Conservation (phyloP, 2,329 filamentous ascomycete genomes). For the Pleomassaria siparia region DNA sequence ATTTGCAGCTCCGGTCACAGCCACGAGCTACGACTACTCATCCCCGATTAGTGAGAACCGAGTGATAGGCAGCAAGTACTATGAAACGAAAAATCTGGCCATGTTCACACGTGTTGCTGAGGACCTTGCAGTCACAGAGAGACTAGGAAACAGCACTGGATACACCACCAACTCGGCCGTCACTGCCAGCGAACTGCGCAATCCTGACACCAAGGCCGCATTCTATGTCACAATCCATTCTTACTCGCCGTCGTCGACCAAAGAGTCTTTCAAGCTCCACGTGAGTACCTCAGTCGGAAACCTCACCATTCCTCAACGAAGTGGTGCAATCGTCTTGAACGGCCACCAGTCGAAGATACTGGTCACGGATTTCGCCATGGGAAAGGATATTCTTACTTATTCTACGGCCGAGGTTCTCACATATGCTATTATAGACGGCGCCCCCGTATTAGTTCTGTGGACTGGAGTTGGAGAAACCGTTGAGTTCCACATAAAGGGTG, state of each 20-base stretch:
- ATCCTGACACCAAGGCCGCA: conserved; percentile 57
- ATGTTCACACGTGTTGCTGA: conserved; percentile 61
- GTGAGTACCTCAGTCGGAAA: conserved; percentile 59
- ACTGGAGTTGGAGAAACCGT: conserved; percentile 43
- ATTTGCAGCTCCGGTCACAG: conserved; percentile 59
- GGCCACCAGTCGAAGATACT: conserved; percentile 65
- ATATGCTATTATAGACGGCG: conserved; percentile 39
- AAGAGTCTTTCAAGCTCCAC: conserved; percentile 57
- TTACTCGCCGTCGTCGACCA: conserved; percentile 54
- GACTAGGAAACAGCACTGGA: conserved; percentile 50
- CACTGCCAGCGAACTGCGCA: conserved; percentile 58
- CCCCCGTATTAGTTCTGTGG: conserved; percentile 44
- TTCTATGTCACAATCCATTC: conserved; percentile 63
- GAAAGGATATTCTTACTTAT: conserved; percentile 55
- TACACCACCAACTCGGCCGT: conserved; percentile 57
- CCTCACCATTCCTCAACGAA: conserved; percentile 56
- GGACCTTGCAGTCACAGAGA: conserved; percentile 59
- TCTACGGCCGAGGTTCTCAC: conserved; percentile 57
- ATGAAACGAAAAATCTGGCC: conserved; percentile 63
- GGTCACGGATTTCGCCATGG: conserved; percentile 61
- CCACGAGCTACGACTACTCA: conserved; percentile 65
- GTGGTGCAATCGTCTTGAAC: conserved; percentile 54
- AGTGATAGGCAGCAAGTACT: conserved; percentile 60
- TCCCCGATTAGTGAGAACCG: conserved; percentile 63
- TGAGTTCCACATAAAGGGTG: conserved; percentile 45